These are phyloP conservation scores for Podila minutissima DNA, from an alignment of 192 early-diverging fungal genomes.

Conservation along the genomic window DNA sequence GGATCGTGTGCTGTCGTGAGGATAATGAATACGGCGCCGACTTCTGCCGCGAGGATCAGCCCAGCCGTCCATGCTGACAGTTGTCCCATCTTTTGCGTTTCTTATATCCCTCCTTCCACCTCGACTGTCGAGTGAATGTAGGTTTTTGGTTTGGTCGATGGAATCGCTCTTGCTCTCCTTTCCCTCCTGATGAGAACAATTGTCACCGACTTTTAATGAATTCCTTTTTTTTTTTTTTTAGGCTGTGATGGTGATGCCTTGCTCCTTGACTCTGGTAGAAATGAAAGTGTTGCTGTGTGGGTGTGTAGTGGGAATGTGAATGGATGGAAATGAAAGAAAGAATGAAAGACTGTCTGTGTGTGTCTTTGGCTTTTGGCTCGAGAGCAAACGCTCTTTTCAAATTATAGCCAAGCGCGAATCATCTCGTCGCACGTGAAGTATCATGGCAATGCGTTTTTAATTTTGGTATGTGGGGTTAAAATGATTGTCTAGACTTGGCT, in stretches of 20 bases:
- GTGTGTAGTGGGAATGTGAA: background rate
- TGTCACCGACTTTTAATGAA: background rate
- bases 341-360: background rate
- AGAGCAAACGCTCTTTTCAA: too few species aligned
- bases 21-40: slow-evolving; percentile 57
- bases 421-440: too few species aligned
- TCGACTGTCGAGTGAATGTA: background rate
- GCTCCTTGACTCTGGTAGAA: background rate
- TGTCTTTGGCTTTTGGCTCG: too few species aligned
- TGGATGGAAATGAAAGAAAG: background rate
- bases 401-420: too few species aligned
- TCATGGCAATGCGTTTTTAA: background rate
- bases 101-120: background rate
- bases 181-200: background rate
- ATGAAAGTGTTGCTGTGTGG: background rate
- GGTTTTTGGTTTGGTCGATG: too few species aligned
- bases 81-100: slow-evolving; percentile 22
- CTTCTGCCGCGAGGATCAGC: slow-evolving; percentile 32
- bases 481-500: background rate
- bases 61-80: slow-evolving; percentile 39
- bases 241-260: background rate
- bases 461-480: background rate
- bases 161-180: background rate
- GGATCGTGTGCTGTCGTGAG: slow-evolving; percentile 76
- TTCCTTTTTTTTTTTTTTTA: background rate